Evolutionary conservation across 352 stramenopile species (phyloP), one percentile per base, ranked within the genome.

Genomic region (Phytophthora palmivora): DNA sequence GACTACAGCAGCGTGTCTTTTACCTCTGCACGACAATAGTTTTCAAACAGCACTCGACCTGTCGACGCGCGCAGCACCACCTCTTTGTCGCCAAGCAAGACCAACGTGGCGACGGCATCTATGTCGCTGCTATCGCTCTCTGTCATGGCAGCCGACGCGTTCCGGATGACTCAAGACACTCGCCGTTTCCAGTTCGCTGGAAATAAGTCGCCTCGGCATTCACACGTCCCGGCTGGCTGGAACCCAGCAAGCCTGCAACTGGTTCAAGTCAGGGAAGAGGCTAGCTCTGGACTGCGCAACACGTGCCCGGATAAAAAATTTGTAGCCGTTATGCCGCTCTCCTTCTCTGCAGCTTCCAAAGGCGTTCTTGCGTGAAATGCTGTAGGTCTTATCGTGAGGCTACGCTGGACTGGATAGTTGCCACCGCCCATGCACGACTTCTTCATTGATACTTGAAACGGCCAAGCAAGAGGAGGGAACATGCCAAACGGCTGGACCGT

Each of bases 371-470:
- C 52, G n/a, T n/a, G n/a, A n/a, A n/a, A n/a, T n/a, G n/a, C n/a
- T n/a, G n/a, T n/a, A 28, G 12, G 28, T 51, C 52, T 42, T 43
- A 33, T 60, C 28, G 28, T 22, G 36, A 11, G 24, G 22, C 9
- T n/a, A 49, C 18, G 44, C 39, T 50, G 39, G 33, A 56, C 49
- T 55, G 18, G 49, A 49, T 39, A 21, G 9, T 48, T 36, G 26
- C n/a, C 11, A 26, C 10, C 33, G 22, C 8, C 30, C 30, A 34
- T 34, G 30, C 41, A 34, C 19, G 48, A 37, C 24, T 50, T 12
- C 30, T 42, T 41, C 54, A 43, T 38, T 47, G 39, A 48, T 55
- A 24, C 19, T 52, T 47, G 63, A 71, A 71, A 71, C 63, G n/a
- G 63, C 49, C 45, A 46, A 22, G 34, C 36, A 24, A 46, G 41